Conservation (phyloP, 257 asterid species). For the Ballota nigra region DNA sequence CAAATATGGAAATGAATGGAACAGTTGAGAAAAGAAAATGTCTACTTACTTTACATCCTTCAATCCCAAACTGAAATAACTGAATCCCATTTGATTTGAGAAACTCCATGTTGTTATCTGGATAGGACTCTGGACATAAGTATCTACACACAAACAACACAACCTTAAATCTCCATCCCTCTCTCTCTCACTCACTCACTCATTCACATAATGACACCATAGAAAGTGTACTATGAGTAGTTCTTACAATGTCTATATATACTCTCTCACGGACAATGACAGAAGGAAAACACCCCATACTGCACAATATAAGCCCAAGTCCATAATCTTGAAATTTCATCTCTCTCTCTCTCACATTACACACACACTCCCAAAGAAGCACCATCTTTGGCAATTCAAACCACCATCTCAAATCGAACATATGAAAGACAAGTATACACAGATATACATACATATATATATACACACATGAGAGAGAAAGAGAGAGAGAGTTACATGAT, state of each 20-base stretch:
- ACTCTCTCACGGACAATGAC: background rate
- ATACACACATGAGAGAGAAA: too few species aligned
- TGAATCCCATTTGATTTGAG: conserved; percentile 60
- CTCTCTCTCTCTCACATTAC: background rate
- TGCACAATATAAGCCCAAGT: background rate
- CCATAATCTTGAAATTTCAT: background rate
- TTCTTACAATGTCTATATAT: background rate
- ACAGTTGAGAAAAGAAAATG: background rate
- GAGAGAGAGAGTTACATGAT: conserved; percentile 44
- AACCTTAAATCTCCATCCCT: background rate
- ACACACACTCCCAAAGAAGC: background rate
- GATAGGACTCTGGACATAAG: conserved; percentile 81
- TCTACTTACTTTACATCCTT: conserved; percentile 61
- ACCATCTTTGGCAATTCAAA: background rate
- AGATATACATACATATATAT: background rate
- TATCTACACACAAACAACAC: conserved; percentile 42
- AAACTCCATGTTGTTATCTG: conserved; percentile 66
- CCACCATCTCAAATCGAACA: background rate
- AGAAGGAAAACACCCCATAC: background rate
- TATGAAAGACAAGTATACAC: background rate
- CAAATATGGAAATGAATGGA: background rate
- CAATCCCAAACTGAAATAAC: conserved; percentile 78
- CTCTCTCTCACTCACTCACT: background rate
- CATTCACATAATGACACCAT: background rate
- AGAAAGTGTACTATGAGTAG: background rate